Evolutionary conservation across 2,329 filamentous ascomycete species (phyloP).

Genomic region (Neonectria sp.): DNA sequence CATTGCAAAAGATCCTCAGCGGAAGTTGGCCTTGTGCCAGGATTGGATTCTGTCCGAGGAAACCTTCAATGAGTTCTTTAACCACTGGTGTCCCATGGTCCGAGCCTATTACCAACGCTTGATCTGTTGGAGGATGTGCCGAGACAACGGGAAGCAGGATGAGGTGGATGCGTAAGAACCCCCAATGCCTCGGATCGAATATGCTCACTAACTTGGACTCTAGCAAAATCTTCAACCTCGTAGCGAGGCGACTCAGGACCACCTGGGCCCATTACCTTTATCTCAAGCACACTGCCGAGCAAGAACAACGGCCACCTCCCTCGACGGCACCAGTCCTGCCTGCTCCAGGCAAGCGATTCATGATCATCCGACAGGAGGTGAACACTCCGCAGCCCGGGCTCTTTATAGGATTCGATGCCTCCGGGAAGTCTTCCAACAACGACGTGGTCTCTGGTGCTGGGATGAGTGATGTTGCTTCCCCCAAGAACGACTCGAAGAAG

Average conservation of each 20-base stretch:
- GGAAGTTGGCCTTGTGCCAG: slow-evolving; percentile 80
- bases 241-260: slow-evolving; percentile 77
- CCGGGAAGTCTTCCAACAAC: slow-evolving; percentile 49
- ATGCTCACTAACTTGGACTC: slow-evolving; percentile 39
- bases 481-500: slow-evolving; percentile 66
- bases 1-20: slow-evolving; percentile 73
- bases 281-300: slow-evolving; percentile 77
- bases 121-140: slow-evolving; percentile 89
- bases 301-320: slow-evolving; percentile 67
- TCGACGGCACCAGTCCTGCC: slow-evolving; percentile 88
- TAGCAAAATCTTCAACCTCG: slow-evolving; percentile 78
- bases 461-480: slow-evolving; percentile 39
- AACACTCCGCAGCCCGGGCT: slow-evolving; percentile 63
- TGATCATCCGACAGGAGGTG: slow-evolving; percentile 88
- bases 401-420: slow-evolving; percentile 66
- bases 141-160: slow-evolving; percentile 78
- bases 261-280: slow-evolving; percentile 87
- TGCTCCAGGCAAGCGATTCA: slow-evolving; percentile 86
- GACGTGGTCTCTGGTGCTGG: slow-evolving; percentile 44
- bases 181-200: slow-evolving; percentile 15
- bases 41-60: slow-evolving; percentile 82
- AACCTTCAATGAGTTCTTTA: slow-evolving; percentile 87
- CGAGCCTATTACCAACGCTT: slow-evolving; percentile 93
- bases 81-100: slow-evolving; percentile 97
- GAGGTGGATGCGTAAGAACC: slow-evolving; percentile 76